Conservation (phyloP, 495 filamentous ascomycete genomes). For the Penicillium roqueforti region DNA sequence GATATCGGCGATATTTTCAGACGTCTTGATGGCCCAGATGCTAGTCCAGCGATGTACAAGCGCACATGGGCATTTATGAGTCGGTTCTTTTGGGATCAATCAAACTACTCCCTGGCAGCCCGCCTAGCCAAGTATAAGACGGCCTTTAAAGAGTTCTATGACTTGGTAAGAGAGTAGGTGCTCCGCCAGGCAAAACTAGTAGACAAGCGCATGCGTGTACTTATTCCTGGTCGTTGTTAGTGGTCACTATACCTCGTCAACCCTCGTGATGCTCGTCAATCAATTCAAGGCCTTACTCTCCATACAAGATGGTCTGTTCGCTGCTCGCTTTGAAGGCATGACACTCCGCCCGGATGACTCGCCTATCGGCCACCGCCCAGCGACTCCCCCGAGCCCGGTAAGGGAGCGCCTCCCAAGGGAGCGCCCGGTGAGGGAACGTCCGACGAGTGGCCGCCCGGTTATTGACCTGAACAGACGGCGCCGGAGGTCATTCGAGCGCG, state of each 20-base stretch:
- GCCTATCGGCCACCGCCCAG: slow-evolving; percentile 24
- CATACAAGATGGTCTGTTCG: slow-evolving; percentile 37
- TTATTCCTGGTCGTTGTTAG: slow-evolving; percentile 18
- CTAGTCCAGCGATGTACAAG: slow-evolving; percentile 39
- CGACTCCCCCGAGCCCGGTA: slow-evolving; percentile 11
- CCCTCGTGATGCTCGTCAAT: slow-evolving; percentile 33
- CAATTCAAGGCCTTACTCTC: slow-evolving; percentile 34
- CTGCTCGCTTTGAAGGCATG: slow-evolving; percentile 35
- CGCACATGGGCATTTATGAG: slow-evolving; percentile 51
- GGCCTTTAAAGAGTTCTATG: slow-evolving; percentile 47
- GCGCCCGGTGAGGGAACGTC: neutral
- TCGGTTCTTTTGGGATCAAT: slow-evolving; percentile 47
- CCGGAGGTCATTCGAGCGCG: slow-evolving; percentile 40
- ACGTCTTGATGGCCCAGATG: slow-evolving; percentile 35
- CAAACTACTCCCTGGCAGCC: slow-evolving; percentile 42
- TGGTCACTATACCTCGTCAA: slow-evolving; percentile 24
- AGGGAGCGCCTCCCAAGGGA: neutral
- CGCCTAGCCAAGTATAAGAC: slow-evolving; percentile 53
- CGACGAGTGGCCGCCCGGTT: slow-evolving; percentile 12
- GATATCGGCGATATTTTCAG: slow-evolving; percentile 51
- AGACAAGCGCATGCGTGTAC: neutral
- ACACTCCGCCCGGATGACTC: slow-evolving; percentile 30
- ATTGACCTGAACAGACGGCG: slow-evolving; percentile 30
- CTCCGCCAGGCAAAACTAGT: neutral
- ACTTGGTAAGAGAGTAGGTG: slow-evolving; percentile 46